Evolutionary conservation across 371 early-diverging fungal genomes (phyloP).

Genomic region (Haplosporangium sp.): DNA sequence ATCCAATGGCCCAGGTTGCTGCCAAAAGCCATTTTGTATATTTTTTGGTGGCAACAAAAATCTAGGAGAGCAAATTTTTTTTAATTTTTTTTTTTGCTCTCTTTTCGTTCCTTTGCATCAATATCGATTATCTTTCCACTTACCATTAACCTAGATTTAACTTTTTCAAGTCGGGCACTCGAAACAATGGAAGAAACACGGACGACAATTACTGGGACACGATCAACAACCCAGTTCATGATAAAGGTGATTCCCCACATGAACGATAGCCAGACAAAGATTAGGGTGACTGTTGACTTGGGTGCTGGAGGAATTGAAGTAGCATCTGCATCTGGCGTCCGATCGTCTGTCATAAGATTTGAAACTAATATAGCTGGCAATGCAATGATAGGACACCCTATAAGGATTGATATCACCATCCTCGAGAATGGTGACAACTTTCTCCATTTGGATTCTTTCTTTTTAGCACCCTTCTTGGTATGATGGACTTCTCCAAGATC

Average conservation of each 20-base stretch:
- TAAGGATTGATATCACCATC: conserved; percentile 37
- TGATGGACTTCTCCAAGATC: conserved; percentile 18
- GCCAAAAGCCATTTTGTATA: conserved; percentile 45
- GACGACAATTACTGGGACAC: conserved; percentile 40
- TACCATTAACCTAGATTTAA: conserved; percentile 44
- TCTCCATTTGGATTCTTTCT: conserved; percentile 23
- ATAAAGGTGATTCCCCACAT: conserved; percentile 53
- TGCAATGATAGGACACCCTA: conserved; percentile 36
- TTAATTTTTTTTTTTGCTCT: no score
- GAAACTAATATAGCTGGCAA: conserved; percentile 42
- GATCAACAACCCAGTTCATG: conserved; percentile 51
- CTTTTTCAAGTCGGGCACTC: conserved; percentile 22
- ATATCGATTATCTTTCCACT: neutral
- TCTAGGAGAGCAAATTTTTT: conserved; percentile 5
- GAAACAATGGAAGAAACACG: conserved; percentile 30
- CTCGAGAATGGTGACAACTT: conserved; percentile 41
- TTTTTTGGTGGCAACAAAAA: conserved; percentile 50
- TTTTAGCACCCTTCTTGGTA: conserved; percentile 19
- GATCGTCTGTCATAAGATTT: conserved; percentile 21
- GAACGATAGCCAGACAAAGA: conserved; percentile 52
- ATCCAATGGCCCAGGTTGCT: conserved; percentile 50
- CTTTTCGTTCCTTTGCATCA: no score
- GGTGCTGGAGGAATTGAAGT: conserved; percentile 20
- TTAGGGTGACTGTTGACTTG: conserved; percentile 29
- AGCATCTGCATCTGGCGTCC: conserved; percentile 4